Conservation (phyloP, 192 early-diverging fungal genomes). For the Coemansia sp. region DNA sequence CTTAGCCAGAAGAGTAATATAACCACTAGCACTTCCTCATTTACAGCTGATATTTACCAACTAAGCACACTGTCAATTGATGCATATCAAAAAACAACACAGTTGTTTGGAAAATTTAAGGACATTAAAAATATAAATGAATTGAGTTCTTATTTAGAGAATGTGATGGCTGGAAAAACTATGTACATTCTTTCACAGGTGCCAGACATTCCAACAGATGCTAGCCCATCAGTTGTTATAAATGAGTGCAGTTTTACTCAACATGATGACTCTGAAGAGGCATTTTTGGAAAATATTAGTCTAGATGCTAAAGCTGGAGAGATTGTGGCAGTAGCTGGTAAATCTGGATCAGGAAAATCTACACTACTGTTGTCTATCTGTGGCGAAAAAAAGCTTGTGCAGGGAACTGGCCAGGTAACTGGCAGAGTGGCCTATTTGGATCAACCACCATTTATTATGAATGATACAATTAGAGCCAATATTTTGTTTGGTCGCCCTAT, state of each 20-base stretch:
- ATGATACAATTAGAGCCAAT: constrained; percentile 37
- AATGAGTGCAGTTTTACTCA: constrained; percentile 1
- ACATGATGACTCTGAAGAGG: constrained; percentile 9
- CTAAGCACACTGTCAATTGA: background rate
- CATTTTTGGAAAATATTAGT: background rate
- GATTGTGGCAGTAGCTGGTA: constrained; percentile 51
- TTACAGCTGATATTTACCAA: constrained; percentile 19
- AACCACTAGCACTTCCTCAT: background rate
- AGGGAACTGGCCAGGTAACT: constrained; percentile 63
- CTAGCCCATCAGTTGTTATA: no score
- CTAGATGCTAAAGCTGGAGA: constrained; percentile 11
- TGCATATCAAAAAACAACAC: no score
- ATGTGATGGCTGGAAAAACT: background rate
- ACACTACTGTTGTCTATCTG: constrained; percentile 54
- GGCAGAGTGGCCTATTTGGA: constrained; percentile 50
- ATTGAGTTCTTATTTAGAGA: no score
- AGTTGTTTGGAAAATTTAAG: background rate
- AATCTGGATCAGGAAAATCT: constrained; percentile 57
- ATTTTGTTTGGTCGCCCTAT: constrained; percentile 23
- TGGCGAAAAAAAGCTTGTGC: constrained; percentile 72
- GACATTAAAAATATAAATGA: background rate
- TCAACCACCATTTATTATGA: constrained; percentile 40
- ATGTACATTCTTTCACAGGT: background rate
- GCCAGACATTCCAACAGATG: constrained; percentile 5
- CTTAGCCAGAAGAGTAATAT: background rate